Evolutionary conservation across 192 early-diverging fungal genomes (phyloP).

Genomic region (Endogone sp.): DNA sequence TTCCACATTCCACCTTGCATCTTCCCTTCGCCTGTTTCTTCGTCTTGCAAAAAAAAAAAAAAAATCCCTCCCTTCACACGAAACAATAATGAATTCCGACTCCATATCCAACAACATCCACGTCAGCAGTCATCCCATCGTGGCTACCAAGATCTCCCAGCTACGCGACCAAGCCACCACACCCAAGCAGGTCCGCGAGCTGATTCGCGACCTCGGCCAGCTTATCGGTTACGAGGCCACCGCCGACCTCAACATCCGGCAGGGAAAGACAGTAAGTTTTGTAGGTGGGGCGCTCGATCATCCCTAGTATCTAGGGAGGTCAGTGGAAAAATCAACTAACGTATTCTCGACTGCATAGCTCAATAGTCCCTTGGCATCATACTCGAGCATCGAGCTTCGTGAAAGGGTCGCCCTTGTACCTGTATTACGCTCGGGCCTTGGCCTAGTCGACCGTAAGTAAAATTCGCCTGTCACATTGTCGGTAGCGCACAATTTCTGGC

Average conservation of each 20-base stretch:
- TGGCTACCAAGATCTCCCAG: conserved; percentile 53
- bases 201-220: conserved; percentile 45
- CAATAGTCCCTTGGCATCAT: conserved; percentile 44
- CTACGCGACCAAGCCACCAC: conserved; percentile 44
- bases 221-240: conserved; percentile 66
- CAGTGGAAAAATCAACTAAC: background rate
- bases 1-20: too few relatives aligned
- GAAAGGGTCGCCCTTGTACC: conserved; percentile 53
- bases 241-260: conserved; percentile 28
- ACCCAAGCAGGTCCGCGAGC: conserved; percentile 46
- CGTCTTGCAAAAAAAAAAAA: too few relatives aligned
- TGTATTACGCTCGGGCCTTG: conserved; percentile 60
- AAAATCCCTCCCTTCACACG: too few relatives aligned
- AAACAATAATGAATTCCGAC: too few relatives aligned
- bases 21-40: too few relatives aligned
- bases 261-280: conserved; percentile 21
- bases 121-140: conserved; percentile 51
- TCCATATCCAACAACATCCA: conserved; percentile 9
- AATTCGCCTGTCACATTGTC: background rate
- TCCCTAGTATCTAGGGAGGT: too few relatives aligned
- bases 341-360: conserved; percentile 20
- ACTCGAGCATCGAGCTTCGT: conserved; percentile 30
- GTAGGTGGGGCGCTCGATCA: too few relatives aligned
- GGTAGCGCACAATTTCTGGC: background rate
- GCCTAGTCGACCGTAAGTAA: conserved; percentile 45